These are phyloP conservation scores for Suhomyces guaymorum DNA, from an alignment of 1,139 yeast genomes.

Conservation along the genomic window DNA sequence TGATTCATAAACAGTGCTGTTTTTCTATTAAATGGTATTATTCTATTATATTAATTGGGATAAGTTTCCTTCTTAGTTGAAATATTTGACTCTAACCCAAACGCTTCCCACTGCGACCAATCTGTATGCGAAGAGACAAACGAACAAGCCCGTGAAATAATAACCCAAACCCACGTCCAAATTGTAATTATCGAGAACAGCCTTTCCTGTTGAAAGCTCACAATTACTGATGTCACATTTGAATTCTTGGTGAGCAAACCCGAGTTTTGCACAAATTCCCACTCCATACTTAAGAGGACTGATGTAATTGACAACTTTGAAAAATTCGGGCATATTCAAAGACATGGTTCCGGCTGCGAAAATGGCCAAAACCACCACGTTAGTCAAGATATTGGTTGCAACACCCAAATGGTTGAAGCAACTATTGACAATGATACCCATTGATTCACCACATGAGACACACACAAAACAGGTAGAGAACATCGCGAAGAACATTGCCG, in stretches of 20 bases:
- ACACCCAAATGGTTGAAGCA: constrained; percentile 26
- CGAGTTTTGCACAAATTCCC: constrained; percentile 37
- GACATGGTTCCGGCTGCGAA: constrained; percentile 35
- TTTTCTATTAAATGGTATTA: too few relatives aligned
- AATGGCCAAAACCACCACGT: constrained; percentile 22
- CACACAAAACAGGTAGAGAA: constrained; percentile 20
- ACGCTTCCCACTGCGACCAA: constrained; percentile 19
- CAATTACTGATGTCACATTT: constrained; percentile 32
- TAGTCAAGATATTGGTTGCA: constrained; percentile 25
- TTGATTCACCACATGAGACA: constrained; percentile 26
- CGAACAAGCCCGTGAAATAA: constrained; percentile 24
- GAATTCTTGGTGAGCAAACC: constrained; percentile 35
- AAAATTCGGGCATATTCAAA: constrained; percentile 26
- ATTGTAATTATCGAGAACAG: constrained; percentile 36
- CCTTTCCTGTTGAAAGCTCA: constrained; percentile 35
- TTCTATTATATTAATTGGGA: too few relatives aligned
- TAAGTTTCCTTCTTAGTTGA: constrained; percentile 8
- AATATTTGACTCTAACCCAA: constrained; percentile 20
- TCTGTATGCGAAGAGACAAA: constrained; percentile 22
- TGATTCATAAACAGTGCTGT: too few relatives aligned
- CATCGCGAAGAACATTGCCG: constrained; percentile 25
- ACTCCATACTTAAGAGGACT: constrained; percentile 28
- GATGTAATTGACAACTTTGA: constrained; percentile 26
- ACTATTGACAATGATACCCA: constrained; percentile 26
- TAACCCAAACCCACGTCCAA: constrained; percentile 32